Evolutionary conservation across 208 protist genomes (phyloP).

Genomic region (Trypanosoma melophagium): DNA sequence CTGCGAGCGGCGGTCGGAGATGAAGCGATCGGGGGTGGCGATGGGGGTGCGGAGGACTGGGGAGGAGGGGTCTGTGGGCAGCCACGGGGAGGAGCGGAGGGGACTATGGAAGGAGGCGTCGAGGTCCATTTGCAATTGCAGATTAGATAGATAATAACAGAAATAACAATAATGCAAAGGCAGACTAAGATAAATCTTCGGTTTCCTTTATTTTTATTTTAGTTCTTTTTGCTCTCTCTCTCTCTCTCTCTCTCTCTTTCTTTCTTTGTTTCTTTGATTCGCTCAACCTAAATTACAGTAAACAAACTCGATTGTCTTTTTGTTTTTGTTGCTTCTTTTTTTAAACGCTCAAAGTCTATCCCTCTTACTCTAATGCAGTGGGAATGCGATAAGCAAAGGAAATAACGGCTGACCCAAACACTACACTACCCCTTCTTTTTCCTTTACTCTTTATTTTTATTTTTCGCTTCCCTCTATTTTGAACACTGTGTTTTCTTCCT

Average conservation of each 20-base stretch:
- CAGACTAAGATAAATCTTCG: background rate
- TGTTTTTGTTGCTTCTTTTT: too few species aligned
- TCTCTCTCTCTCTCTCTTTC: conserved; percentile 6
- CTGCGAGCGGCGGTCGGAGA: conserved; percentile 53
- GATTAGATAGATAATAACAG: background rate
- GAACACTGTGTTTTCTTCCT: background rate
- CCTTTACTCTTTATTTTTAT: conserved; percentile 11
- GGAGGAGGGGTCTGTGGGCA: conserved; percentile 18
- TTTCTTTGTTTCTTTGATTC: conserved; percentile 5
- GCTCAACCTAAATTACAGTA: too few species aligned
- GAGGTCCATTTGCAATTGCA: conserved; percentile 8
- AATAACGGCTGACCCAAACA: conserved; percentile 1
- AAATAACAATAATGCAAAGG: too few species aligned
- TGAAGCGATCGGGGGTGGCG: conserved; percentile 64
- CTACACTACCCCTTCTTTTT: conserved; percentile 5
- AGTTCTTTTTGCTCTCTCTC: background rate
- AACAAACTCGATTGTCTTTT: too few species aligned
- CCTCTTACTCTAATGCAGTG: too few species aligned
- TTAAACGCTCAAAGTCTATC: too few species aligned
- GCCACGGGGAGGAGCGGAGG: conserved; percentile 10
- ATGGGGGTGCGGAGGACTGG: conserved; percentile 10
- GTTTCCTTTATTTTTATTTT: background rate
- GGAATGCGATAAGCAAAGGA: background rate
- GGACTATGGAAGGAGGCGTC: conserved; percentile 15
- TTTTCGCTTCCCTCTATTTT: background rate